These are phyloP conservation scores for Gaeumannomyces tritici DNA, from an alignment of 2,329 filamentous ascomycete species.

Conservation along the genomic window DNA sequence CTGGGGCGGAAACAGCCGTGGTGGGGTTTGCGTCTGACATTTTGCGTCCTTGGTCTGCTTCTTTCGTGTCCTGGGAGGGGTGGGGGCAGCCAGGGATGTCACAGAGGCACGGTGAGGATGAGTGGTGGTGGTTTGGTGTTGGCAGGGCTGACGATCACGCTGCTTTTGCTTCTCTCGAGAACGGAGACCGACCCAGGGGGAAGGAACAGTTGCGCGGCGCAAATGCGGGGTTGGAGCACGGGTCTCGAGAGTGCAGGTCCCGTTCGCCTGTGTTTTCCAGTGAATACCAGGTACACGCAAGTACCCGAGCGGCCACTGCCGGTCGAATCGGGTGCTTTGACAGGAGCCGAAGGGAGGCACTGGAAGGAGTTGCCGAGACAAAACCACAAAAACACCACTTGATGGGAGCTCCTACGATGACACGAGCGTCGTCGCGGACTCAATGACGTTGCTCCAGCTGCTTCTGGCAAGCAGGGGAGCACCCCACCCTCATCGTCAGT, in stretches of 20 bases:
- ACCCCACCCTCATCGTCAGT: background rate
- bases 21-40: constrained; percentile 20
- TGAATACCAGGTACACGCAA: background rate
- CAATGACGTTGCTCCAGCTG: background rate
- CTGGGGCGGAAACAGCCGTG: constrained; percentile 74
- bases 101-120: background rate
- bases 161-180: background rate
- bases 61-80: background rate
- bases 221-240: background rate
- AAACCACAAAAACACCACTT: background rate
- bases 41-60: background rate
- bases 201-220: background rate
- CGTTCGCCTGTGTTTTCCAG: background rate
- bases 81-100: background rate
- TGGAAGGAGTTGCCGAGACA: background rate
- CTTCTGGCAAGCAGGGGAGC: background rate
- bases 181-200: background rate
- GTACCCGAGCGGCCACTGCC: background rate
- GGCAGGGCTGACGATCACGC: background rate
- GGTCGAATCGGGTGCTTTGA: background rate
- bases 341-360: background rate
- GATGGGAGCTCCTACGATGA: background rate
- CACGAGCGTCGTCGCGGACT: background rate
- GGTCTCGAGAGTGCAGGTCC: background rate
- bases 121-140: background rate